Percentiles rank a stretch among this genome's conserved stretches.
phyloP scores from a whole-genome alignment of 2,329 filamentous ascomycete species.

The Pseudogymnoascus sp. region DNA sequence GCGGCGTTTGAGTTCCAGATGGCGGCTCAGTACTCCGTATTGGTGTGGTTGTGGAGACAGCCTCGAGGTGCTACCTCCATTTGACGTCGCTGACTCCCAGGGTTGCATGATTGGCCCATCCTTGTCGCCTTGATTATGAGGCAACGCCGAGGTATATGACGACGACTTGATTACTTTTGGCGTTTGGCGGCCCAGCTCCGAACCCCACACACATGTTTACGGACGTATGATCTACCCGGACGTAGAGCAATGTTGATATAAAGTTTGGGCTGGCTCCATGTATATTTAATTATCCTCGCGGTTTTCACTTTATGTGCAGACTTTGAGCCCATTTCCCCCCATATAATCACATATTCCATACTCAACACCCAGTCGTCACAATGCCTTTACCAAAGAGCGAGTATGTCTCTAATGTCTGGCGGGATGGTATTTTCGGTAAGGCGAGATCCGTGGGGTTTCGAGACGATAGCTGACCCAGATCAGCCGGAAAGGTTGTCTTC shows the following conservation, averaged over 20 bases:
- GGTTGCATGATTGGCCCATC: conserved; percentile 3
- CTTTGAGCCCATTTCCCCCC: neutral
- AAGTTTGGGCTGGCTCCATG: neutral
- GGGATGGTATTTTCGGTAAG: conserved; percentile 76
- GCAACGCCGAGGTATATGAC: conserved; percentile 4
- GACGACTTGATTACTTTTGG: neutral
- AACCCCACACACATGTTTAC: conserved; percentile 8
- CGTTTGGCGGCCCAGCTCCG: neutral
- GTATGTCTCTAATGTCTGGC: conserved; percentile 78
- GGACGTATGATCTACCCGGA: neutral
- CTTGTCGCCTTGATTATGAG: neutral
- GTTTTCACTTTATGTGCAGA: neutral
- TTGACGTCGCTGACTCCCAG: conserved; percentile 5
- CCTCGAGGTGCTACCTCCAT: neutral
- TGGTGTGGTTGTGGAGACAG: conserved; percentile 4
- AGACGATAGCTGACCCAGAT: conserved; percentile 14
- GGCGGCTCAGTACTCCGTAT: conserved; percentile 3
- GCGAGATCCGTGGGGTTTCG: neutral
- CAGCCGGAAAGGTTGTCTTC: conserved; percentile 83
- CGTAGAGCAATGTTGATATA: neutral
- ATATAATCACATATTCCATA: neutral
- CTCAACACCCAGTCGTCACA: neutral
- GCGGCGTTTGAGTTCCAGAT: neutral
- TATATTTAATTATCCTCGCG: neutral
- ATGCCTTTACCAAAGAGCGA: conserved; percentile 66